Percentiles rank a stretch among this genome's conserved stretches.
These are phyloP conservation scores for Miscanthus lutarioriparius DNA, from an alignment of 176 grass and related monocot species.

Conservation along the genomic window DNA sequence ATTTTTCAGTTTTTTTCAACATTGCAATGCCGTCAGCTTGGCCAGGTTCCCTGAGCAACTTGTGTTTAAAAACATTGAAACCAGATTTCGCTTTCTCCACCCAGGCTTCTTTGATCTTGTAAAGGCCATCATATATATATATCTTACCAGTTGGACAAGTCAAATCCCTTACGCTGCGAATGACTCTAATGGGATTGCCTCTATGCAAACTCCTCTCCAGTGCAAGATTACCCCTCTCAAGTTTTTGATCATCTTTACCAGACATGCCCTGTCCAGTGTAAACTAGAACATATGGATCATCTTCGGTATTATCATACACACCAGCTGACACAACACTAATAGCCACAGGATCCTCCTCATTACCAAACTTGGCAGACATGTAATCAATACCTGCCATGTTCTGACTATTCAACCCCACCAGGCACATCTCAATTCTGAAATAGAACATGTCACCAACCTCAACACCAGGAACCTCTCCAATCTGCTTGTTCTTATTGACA, in stretches of 20 bases:
- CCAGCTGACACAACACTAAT: slow-evolving; percentile 76
- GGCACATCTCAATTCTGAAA: slow-evolving; percentile 84
- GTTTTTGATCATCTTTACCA: slow-evolving; percentile 79
- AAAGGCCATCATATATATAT: slow-evolving; percentile 85
- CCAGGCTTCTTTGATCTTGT: slow-evolving; percentile 76
- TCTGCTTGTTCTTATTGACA: slow-evolving; percentile 64
- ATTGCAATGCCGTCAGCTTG: slow-evolving; percentile 66
- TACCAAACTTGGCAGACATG: slow-evolving; percentile 51
- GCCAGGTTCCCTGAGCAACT: slow-evolving; percentile 61
- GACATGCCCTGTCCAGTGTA: slow-evolving; percentile 79
- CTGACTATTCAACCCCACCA: slow-evolving; percentile 71
- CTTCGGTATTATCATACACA: slow-evolving; percentile 76
- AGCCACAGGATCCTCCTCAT: slow-evolving; percentile 55
- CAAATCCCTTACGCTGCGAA: slow-evolving; percentile 71
- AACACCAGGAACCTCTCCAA: slow-evolving; percentile 66
- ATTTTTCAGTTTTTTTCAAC: slow-evolving; percentile 77
- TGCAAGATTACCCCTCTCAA: slow-evolving; percentile 81
- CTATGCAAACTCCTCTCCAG: slow-evolving; percentile 75
- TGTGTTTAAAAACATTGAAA: slow-evolving; percentile 84
- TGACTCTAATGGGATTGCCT: slow-evolving; percentile 73
- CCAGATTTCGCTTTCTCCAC: slow-evolving; percentile 66
- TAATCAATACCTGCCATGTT: slow-evolving; percentile 75
- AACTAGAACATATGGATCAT: slow-evolving; percentile 64
- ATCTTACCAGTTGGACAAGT: slow-evolving; percentile 64
- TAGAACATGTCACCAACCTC: slow-evolving; percentile 85